phyloP scores from a whole-genome alignment of 2,329 filamentous ascomycete species.

The Nigrograna mackinnonii region DNA sequence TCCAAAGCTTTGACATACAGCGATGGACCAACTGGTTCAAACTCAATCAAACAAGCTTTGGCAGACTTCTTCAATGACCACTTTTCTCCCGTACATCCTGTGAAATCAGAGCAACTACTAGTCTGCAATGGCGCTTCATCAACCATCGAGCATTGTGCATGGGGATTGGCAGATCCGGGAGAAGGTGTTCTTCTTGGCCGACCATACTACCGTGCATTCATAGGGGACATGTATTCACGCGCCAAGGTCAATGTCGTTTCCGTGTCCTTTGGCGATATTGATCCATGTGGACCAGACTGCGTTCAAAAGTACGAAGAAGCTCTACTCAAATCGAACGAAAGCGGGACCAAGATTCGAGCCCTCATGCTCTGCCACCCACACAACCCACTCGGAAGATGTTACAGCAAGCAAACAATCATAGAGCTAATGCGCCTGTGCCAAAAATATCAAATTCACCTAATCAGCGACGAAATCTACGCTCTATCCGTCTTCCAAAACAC shows the following conservation, averaged over 20 bases:
- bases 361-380: slow-evolving; percentile 49
- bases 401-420: slow-evolving; percentile 29
- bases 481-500: slow-evolving; percentile 54
- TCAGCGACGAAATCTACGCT: slow-evolving; percentile 63
- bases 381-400: slow-evolving; percentile 43
- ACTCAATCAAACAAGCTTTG: neutral
- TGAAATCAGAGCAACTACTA: neutral
- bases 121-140: neutral
- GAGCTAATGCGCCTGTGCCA: slow-evolving; percentile 54
- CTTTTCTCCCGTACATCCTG: neutral
- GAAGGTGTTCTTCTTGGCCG: slow-evolving; percentile 2
- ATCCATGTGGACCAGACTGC: slow-evolving; percentile 41
- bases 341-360: slow-evolving; percentile 41
- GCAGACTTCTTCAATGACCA: neutral
- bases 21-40: neutral
- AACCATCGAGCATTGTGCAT: neutral
- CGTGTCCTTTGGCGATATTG: slow-evolving; percentile 38
- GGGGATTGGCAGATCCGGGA: neutral
- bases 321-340: slow-evolving; percentile 29
- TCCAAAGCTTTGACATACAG: neutral
- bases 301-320: slow-evolving; percentile 44
- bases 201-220: neutral
- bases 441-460: slow-evolving; percentile 54
- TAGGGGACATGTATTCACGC: neutral
- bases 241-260: slow-evolving; percentile 39